Evolutionary conservation across 2,329 filamentous ascomycete genomes (phyloP), one percentile per base, ranked within the genome.

Genomic region (Nothopassalora personata): DNA sequence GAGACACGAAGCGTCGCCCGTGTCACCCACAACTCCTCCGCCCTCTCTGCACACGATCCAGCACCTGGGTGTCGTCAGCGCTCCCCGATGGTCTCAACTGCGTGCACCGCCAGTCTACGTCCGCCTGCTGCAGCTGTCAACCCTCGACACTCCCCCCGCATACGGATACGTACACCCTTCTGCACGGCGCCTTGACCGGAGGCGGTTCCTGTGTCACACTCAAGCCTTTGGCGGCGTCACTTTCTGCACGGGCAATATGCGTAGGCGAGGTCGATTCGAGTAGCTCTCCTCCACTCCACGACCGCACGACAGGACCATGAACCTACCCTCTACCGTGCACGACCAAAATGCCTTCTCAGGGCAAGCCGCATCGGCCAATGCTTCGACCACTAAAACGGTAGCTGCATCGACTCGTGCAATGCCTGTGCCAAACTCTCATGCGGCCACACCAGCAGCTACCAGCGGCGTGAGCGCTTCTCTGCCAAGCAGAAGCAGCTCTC

Each of bases 401-500:
- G 56, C 54, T 53, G 55, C 62, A 34, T 53, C 62, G 54, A 18
- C 57, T 47, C 57, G 58, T 43, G 56, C 60, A 33, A 48, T 53
- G 23, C 50, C 62, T 31, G 56, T 54, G 27, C 53, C 61, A 58
- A 64, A 59, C 36, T 59, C 57, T 36, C 46, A 50, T 49, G 55
- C 56, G 23, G 57, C 62, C 53, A 54, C 58, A 31, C 60, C 64
- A 15, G 49, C 61, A 18, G 54, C 59, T n/a, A 57, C 51, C 31
- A 60, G 47, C 28, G 54, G 55, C 34, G 45, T 58, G 46, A 54
- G 43, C 28, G 52, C 52, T 33, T 63, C 60, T 45, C 27, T 61
- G 30, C 67, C 68, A 28, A 61, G 60, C 47, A 70, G 75, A 53
- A 71, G 68, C 68, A 78, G 75, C 61, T 76, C 76, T 18, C 67